Percentiles rank a stretch among this genome's conserved stretches.
phyloP scores from a whole-genome alignment of 306 rosid species.

The Inga oerstediana region DNA sequence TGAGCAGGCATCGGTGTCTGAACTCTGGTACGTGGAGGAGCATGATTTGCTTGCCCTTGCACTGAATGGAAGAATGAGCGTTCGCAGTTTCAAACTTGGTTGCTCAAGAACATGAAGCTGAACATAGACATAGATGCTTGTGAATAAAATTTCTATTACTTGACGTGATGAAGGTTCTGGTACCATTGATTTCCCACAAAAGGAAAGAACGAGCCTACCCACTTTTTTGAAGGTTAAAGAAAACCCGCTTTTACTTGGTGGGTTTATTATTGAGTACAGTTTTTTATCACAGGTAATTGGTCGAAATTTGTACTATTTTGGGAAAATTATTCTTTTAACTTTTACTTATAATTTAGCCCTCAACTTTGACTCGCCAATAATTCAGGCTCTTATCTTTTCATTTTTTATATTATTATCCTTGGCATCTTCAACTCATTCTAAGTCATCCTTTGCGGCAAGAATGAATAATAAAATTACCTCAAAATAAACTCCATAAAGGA shows the following conservation, averaged over 20 bases:
- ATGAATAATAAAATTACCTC: too few relatives aligned
- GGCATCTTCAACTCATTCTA: too few relatives aligned
- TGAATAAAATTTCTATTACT: not conserved
- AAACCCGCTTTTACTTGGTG: not conserved
- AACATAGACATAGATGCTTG: not conserved
- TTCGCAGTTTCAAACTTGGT: constrained; percentile 69
- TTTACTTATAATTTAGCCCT: too few relatives aligned
- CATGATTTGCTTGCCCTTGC: constrained; percentile 91
- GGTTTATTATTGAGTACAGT: not conserved
- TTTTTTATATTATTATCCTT: too few relatives aligned
- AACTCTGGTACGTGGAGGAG: constrained; percentile 98
- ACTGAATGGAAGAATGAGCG: constrained; percentile 81
- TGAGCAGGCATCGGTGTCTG: constrained; percentile 76
- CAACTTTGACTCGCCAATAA: too few relatives aligned
- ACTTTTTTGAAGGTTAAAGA: not conserved
- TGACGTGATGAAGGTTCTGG: not conserved
- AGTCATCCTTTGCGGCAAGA: too few relatives aligned
- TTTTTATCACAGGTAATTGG: not conserved
- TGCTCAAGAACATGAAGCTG: constrained; percentile 54
- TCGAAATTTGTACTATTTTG: too few relatives aligned
- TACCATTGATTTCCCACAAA: not conserved
- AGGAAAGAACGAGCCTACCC: not conserved
- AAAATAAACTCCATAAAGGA: too few relatives aligned
- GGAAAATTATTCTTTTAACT: too few relatives aligned
- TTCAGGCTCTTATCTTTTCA: too few relatives aligned